These are phyloP conservation scores for Hanseniaspora guilliermondii DNA, from an alignment of 805 yeast species.

Conservation along the genomic window DNA sequence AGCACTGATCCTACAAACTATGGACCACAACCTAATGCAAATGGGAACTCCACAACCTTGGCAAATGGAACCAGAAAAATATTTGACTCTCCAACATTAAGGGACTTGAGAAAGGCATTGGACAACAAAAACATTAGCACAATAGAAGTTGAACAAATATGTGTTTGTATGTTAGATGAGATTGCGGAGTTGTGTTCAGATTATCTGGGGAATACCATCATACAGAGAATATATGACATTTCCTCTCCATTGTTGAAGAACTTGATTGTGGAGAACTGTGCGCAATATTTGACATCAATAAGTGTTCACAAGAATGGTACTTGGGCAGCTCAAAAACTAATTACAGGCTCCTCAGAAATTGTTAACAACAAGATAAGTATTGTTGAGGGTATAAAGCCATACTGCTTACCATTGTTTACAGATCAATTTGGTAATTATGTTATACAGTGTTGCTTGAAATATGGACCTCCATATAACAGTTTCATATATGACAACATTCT, in stretches of 20 bases:
- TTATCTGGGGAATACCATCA: conserved; percentile 89
- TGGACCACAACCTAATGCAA: conserved; percentile 4
- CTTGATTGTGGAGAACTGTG: conserved; percentile 63
- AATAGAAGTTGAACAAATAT: conserved; percentile 65
- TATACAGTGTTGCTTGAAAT: conserved; percentile 83
- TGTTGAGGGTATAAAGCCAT: conserved; percentile 60
- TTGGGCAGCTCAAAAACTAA: conserved; percentile 97
- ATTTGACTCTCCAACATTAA: conserved; percentile 75
- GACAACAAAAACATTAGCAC: conserved; percentile 43
- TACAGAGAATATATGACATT: conserved; percentile 73
- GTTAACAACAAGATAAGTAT: conserved; percentile 49
- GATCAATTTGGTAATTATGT: conserved; percentile 97
- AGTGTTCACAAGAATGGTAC: conserved; percentile 97
- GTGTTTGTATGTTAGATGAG: conserved; percentile 74
- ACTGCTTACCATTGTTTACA: conserved; percentile 70
- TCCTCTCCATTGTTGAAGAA: conserved; percentile 62
- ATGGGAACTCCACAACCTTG: neutral
- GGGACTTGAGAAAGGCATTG: conserved; percentile 71
- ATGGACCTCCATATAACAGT: conserved; percentile 78
- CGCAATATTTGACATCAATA: conserved; percentile 75
- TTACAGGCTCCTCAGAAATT: conserved; percentile 54
- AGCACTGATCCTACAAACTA: conserved; percentile 13
- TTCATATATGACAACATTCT: conserved; percentile 77
- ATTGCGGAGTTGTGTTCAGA: conserved; percentile 84
- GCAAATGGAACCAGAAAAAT: conserved; percentile 31